These are phyloP conservation scores for Pythium chondricola DNA, from an alignment of 352 stramenopile species.

Conservation along the genomic window DNA sequence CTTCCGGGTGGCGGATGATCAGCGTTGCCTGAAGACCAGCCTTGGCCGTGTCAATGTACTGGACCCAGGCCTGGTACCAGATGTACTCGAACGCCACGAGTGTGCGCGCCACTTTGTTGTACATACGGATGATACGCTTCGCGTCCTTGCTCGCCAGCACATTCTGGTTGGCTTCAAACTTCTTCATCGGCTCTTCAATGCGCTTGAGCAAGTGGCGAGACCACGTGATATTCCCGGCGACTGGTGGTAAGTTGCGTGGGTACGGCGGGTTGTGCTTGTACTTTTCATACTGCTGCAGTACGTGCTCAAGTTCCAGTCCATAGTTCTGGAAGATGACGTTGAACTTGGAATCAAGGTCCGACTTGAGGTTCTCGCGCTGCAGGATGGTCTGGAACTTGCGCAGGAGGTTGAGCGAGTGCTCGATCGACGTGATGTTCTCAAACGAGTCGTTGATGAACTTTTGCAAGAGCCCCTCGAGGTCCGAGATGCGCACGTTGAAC, in stretches of 20 bases:
- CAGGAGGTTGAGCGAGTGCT: slow-evolving; percentile 95
- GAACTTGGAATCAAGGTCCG: slow-evolving; percentile 97
- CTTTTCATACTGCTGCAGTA: slow-evolving; percentile 98
- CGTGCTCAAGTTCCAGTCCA: slow-evolving; percentile 95
- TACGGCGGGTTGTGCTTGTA: slow-evolving; percentile 97
- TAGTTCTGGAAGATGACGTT: slow-evolving; percentile 99
- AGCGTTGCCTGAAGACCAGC: slow-evolving; percentile 96
- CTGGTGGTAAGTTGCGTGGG: slow-evolving; percentile 93
- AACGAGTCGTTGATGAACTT: slow-evolving; percentile 99
- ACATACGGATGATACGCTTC: slow-evolving; percentile 98
- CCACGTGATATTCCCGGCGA: slow-evolving; percentile 98
- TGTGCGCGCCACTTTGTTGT: slow-evolving; percentile 98
- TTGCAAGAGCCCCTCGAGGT: slow-evolving; percentile 95
- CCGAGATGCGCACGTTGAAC: slow-evolving; percentile 94
- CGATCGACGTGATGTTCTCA: slow-evolving; percentile 98
- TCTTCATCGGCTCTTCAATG: slow-evolving; percentile 99
- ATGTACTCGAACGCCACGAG: slow-evolving; percentile 99
- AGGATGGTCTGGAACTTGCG: slow-evolving; percentile 98
- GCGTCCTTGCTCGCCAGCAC: slow-evolving; percentile 96
- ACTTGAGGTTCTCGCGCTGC: slow-evolving; percentile 97
- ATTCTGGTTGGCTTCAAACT: slow-evolving; percentile 98
- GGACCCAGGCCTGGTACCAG: slow-evolving; percentile 98
- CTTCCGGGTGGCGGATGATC: slow-evolving; percentile 98
- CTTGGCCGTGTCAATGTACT: slow-evolving; percentile 97
- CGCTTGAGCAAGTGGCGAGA: slow-evolving; percentile 95